Base-by-base conservation (phyloP, 768 basidiomycete species). In the Russula sp. region DNA sequence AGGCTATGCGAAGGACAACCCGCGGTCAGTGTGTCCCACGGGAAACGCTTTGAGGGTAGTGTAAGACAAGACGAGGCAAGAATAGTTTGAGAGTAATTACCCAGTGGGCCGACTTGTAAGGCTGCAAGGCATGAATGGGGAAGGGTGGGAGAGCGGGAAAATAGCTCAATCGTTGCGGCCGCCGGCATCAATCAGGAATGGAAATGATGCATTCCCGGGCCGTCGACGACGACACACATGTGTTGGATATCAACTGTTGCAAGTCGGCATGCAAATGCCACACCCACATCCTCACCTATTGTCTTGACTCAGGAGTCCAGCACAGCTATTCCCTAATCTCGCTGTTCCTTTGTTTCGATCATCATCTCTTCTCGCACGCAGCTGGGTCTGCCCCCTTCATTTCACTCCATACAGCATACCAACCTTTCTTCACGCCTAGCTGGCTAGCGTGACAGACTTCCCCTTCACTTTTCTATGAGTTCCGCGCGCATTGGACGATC, bases 391-490 rank as follows among this genome's bases (percentile, higher is more conserved):
- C 42, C 7, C 38, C 36, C 16, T 20, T 55, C 25, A 22, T 20
- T 29, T 13, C 10, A 47, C 25, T 18, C 52, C 36, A n/a, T 18
- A 42, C 29, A 47, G 25, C 18, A 35, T n/a, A 11, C n/a, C 42
- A 4, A 46, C 43, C 10, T 29, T 35, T 1, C 14, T n/a, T 48
- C 46, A 43, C 62, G 49, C 52, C 58, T 63, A 63, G 62, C 62
- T 32, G 62, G 62, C 57, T 63, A 63, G 58, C 42, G 50, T 52
- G 45, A 54, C 11, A 34, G 0, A 7, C 5, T 39, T 29, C 8
- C 5, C 22, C 35, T 25, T 22, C 3, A 48, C 10, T 36, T 49
- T 54, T 7, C 14, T 56, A 70, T 68, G 64, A 61, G 57, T 53
- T 56, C 65, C 13, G 45, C 22, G 25, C 63, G 59, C 16, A 41